A percentile compares a stretch with the other conserved stretches of the same genome.
Conservation (phyloP, 2,329 filamentous ascomycete species). For the Endocalyx cinctus region DNA sequence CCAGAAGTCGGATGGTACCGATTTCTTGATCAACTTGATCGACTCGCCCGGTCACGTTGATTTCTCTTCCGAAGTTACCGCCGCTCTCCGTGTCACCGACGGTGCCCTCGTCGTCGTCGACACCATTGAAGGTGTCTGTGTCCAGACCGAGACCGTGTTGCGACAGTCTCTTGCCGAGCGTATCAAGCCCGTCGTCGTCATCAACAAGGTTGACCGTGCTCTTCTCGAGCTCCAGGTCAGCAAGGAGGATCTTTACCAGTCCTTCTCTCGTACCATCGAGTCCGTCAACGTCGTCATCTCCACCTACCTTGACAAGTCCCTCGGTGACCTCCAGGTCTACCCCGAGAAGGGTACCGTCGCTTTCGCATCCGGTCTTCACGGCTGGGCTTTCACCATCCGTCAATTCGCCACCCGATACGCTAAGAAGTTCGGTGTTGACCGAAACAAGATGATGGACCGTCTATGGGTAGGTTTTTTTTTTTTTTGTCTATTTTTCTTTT, state of each 20-base stretch:
- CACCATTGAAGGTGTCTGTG: slow-evolving; percentile 99
- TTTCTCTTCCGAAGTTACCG: slow-evolving; percentile 99
- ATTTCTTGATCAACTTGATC: slow-evolving; percentile 99
- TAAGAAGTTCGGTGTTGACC: slow-evolving; percentile 99
- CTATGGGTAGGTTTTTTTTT: slow-evolving; percentile 72
- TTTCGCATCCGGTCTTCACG: slow-evolving; percentile 99
- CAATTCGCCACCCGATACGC: slow-evolving; percentile 95
- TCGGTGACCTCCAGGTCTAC: slow-evolving; percentile 98
- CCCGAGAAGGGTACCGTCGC: slow-evolving; percentile 96
- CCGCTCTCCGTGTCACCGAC: slow-evolving; percentile 98
- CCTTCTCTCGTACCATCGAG: slow-evolving; percentile 98
- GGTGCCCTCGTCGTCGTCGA: slow-evolving; percentile 99
- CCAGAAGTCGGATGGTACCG: slow-evolving; percentile 82
- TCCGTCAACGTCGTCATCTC: slow-evolving; percentile 99
- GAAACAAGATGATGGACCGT: slow-evolving; percentile 99
- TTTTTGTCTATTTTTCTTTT: neutral
- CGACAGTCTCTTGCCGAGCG: slow-evolving; percentile 99
- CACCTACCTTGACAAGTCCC: slow-evolving; percentile 94
- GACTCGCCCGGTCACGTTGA: slow-evolving; percentile 99
- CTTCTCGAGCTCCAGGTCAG: slow-evolving; percentile 97
- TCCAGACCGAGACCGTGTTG: slow-evolving; percentile 99
- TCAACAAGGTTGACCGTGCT: slow-evolving; percentile 99
- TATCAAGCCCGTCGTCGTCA: slow-evolving; percentile 99
- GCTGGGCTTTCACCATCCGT: slow-evolving; percentile 98
- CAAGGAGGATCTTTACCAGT: slow-evolving; percentile 99